Evolutionary conservation across 306 rosid species (phyloP).

Genomic region (Casuarina glauca): DNA sequence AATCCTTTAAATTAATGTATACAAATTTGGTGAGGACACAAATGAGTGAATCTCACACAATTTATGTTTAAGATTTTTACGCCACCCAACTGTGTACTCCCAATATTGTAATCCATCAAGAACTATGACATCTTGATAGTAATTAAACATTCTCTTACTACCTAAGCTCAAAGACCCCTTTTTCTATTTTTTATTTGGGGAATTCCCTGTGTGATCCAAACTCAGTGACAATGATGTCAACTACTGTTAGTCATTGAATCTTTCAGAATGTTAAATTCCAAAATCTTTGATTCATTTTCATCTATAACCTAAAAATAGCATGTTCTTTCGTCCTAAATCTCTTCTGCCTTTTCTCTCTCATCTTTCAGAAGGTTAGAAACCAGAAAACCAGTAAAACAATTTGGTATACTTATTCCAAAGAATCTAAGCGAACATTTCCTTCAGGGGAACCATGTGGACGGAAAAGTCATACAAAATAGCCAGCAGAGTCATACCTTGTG

Average conservation of each 20-base stretch:
- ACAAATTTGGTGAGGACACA: not conserved
- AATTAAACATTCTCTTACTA: not conserved
- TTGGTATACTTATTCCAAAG: not conserved
- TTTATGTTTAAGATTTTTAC: not conserved
- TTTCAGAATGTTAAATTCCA: not conserved
- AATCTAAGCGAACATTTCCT: not conserved
- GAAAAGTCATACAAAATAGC: not conserved
- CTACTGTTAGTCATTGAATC: not conserved
- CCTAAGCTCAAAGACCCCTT: not conserved
- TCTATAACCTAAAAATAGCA: not conserved
- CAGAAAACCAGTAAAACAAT: not conserved
- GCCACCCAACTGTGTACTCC: not conserved
- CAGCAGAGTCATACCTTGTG: slow-evolving; percentile 48
- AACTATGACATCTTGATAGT: not conserved
- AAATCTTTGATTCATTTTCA: not conserved
- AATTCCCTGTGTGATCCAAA: not conserved
- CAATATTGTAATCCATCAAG: not conserved
- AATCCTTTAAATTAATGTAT: not conserved
- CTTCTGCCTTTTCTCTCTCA: not conserved
- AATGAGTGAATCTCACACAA: not conserved
- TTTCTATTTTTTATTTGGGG: not conserved
- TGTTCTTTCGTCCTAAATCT: not conserved
- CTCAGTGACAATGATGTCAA: not conserved
- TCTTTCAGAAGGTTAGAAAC: slow-evolving; percentile 17
- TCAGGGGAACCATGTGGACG: not conserved